Conservation (phyloP, 257 asterid genomes). For the Pogostemon cablin region DNA sequence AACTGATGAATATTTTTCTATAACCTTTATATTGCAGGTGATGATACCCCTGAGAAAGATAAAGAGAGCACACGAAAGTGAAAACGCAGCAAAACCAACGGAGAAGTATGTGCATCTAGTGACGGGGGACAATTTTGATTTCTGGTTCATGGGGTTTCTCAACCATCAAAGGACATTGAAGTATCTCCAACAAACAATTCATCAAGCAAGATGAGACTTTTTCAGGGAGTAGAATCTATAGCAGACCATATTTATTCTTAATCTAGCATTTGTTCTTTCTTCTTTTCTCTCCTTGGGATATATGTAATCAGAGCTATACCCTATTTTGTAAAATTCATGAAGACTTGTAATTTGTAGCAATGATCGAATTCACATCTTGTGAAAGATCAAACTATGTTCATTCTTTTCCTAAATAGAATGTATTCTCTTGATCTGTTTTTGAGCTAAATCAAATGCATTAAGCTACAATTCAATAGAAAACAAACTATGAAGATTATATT, state of each 20-base stretch:
- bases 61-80: slow-evolving; percentile 39
- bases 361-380: slow-evolving; percentile 27
- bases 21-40: slow-evolving; percentile 36
- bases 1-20: not conserved
- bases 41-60: slow-evolving; percentile 44
- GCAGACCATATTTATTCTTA: not conserved
- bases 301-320: slow-evolving; percentile 22
- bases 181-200: slow-evolving; percentile 39
- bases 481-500: slow-evolving; percentile 1
- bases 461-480: not conserved
- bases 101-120: slow-evolving; percentile 50
- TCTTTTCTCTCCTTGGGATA: slow-evolving; percentile 24
- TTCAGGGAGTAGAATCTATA: not conserved
- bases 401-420: slow-evolving; percentile 1
- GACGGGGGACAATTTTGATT: slow-evolving; percentile 49
- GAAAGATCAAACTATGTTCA: slow-evolving; percentile 12
- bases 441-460: slow-evolving; percentile 6
- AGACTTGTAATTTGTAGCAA: not conserved
- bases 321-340: slow-evolving; percentile 36
- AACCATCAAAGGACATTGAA: slow-evolving; percentile 42
- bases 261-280: slow-evolving; percentile 24
- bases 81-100: slow-evolving; percentile 40
- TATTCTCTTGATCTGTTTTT: not conserved
- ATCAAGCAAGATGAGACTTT: slow-evolving; percentile 29
- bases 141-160: slow-evolving; percentile 59